phyloP scores from a whole-genome alignment of 2,329 filamentous ascomycete genomes.

The Colletotrichum coccodes region DNA sequence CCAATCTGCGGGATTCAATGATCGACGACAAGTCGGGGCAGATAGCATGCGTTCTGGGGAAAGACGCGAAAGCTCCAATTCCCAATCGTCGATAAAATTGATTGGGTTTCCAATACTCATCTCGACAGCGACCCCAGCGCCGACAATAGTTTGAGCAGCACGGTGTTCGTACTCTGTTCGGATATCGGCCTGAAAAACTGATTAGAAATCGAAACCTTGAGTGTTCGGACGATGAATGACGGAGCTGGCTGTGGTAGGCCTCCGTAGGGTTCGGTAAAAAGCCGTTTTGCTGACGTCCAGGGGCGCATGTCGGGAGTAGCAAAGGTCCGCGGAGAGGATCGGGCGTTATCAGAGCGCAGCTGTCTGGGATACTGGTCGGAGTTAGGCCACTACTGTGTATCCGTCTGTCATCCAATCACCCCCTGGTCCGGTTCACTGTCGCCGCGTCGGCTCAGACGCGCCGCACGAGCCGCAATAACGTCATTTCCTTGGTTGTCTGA shows the following conservation, averaged over 20 bases:
- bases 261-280: background rate
- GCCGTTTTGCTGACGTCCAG: background rate
- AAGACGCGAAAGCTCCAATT: slow-evolving; percentile 12
- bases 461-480: slow-evolving; percentile 15
- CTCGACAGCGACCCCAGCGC: slow-evolving; percentile 3
- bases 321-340: background rate
- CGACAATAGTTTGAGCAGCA: slow-evolving; percentile 2
- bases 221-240: background rate
- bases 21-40: slow-evolving; percentile 25
- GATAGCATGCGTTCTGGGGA: slow-evolving; percentile 17
- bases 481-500: background rate
- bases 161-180: background rate
- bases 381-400: background rate
- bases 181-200: background rate
- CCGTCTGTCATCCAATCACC: background rate
- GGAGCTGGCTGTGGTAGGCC: background rate
- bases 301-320: background rate
- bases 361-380: slow-evolving; percentile 4
- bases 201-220: background rate
- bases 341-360: background rate
- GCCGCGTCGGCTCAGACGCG: background rate
- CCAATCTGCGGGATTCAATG: slow-evolving; percentile 31
- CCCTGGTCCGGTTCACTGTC: background rate
- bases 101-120: slow-evolving; percentile 20
- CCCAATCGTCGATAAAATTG: background rate